A percentile compares a stretch with the other conserved stretches of the same genome.
Conservation (phyloP, 139 green algal species). For the Picochlorum sp. region DNA sequence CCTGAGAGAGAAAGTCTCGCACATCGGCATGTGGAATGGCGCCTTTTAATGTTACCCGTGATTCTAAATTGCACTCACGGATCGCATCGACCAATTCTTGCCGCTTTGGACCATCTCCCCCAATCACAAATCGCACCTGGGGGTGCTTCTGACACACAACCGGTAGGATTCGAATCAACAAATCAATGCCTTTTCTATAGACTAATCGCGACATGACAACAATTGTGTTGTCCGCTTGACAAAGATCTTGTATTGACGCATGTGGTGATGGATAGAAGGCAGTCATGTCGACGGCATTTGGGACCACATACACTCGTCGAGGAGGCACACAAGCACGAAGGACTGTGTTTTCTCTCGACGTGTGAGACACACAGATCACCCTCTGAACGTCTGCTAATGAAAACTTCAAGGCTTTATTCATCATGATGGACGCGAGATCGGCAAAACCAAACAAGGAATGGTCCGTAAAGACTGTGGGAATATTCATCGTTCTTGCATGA, state of each 20-base stretch:
- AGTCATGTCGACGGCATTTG: conserved; percentile 62
- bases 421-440: conserved; percentile 68
- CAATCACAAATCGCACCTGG: conserved; percentile 64
- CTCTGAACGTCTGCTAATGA: conserved; percentile 63
- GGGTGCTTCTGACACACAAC: conserved; percentile 54
- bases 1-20: conserved; percentile 40
- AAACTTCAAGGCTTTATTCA: conserved; percentile 82
- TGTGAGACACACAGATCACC: conserved; percentile 92
- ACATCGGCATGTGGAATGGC: conserved; percentile 60
- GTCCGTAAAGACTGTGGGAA: conserved; percentile 91
- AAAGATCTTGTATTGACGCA: neutral
- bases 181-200: conserved; percentile 92
- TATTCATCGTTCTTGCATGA: conserved; percentile 73
- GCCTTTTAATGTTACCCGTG: conserved; percentile 69
- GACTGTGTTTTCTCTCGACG: conserved; percentile 94
- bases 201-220: conserved; percentile 81
- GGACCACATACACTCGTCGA: conserved; percentile 81
- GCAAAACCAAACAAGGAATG: conserved; percentile 96
- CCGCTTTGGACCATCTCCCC: conserved; percentile 84
- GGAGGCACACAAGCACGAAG: conserved; percentile 80
- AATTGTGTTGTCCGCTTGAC: conserved; percentile 32
- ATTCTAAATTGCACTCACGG: conserved; percentile 41
- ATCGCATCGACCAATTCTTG: conserved; percentile 70
- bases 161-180: conserved; percentile 79
- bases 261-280: neutral